Base-by-base conservation (phyloP, 2,329 filamentous ascomycete genomes). In the Pleomassaria siparia region DNA sequence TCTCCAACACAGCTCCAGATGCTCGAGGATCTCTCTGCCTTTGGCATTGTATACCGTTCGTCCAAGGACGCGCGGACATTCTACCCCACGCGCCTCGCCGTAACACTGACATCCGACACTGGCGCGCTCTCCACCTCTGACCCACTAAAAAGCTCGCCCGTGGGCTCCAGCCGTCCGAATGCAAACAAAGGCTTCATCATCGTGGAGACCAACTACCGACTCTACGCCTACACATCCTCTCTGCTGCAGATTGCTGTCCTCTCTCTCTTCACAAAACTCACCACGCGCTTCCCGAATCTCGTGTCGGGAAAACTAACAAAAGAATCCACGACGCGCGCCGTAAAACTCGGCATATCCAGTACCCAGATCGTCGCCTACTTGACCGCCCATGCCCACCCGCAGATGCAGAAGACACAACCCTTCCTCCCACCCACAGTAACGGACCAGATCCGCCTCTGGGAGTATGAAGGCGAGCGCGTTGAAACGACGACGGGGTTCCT, bases 401-500 rank as follows among this genome's bases (percentile, higher is more conserved):
- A 97, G 71, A 90, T 99, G 83, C 85, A 87, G 60, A 86, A 87
- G 53, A 79, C 82, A 35, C 80, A 82, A 0, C 88, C 91, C 1
- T 83, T 96, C 13, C 80, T 99, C 2, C 94, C 95, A 1, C 91
- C 94, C 0, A 97, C 95, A 0, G 94, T 99, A 13, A 89, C 96
- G 54, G 94, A 99, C 72, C 94, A 99, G 76, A 96, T 99, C 62
- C 82, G 91, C 2, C 82, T 99, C 16, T 99, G 94, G 94, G 92
- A 99, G 75, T 85, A 97, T 43, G 94, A 99, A 72, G 91, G 92
- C 55, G 94, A 99, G 75, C 83, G 94, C 42, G 95, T 99, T 82
- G 88, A 88, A 69, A 84, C 88, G 1, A 90, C 85, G 4, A 76
- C 80, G 1, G 94, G 94, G 0, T 97, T 90, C 68, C 70, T 97